Conservation (phyloP, 495 filamentous ascomycete genomes). For the Podospora pseudoanserina region DNA sequence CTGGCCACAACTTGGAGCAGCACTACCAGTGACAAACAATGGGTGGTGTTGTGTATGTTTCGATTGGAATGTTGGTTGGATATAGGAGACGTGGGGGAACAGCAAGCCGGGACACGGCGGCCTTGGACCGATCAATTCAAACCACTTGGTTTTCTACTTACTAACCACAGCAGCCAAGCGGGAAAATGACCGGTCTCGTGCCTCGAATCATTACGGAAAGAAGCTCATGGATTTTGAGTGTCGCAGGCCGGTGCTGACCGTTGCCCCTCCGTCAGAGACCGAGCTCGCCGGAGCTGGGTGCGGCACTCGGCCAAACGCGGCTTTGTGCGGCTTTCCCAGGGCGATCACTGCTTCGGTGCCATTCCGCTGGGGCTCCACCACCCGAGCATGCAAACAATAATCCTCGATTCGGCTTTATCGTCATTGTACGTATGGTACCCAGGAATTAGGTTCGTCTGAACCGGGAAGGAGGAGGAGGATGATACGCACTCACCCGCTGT, state of each 20-base stretch:
- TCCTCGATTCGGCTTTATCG: conserved; percentile 23
- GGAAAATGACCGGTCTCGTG: conserved; percentile 17
- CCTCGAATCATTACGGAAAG: not conserved
- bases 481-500: not conserved
- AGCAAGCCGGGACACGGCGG: not conserved
- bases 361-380: conserved; percentile 30
- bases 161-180: conserved; percentile 8
- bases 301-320: conserved; percentile 30
- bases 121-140: conserved; percentile 5
- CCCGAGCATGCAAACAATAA: conserved; percentile 3
- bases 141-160: conserved; percentile 4
- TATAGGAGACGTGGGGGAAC: not conserved
- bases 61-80: not conserved
- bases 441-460: conserved; percentile 16
- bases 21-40: not conserved
- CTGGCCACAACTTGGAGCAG: not conserved
- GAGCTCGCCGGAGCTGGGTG: conserved; percentile 5
- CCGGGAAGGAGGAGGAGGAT: not conserved
- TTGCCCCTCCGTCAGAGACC: conserved; percentile 10
- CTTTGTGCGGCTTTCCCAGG: conserved; percentile 31
- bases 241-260: conserved; percentile 19
- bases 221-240: not conserved
- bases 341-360: conserved; percentile 22
- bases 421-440: conserved; percentile 15
- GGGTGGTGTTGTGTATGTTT: not conserved